Percentiles rank a stretch among this genome's conserved stretches.
These are phyloP conservation scores for Bipolaris cookei DNA, from an alignment of 2,329 filamentous ascomycete species.

Conservation along the genomic window DNA sequence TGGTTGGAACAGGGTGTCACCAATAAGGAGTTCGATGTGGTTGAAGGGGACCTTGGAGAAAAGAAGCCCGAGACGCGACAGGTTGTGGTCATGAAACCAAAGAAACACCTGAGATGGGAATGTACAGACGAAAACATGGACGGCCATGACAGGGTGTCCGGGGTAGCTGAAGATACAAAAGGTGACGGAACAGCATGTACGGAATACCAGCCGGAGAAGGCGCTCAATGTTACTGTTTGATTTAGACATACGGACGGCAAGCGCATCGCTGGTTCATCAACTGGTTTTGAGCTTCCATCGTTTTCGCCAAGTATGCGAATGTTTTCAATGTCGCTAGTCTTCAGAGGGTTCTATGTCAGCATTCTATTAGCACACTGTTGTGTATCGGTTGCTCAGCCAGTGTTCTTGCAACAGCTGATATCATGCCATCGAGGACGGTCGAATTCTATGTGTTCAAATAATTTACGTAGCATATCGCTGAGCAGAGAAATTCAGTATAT, in stretches of 20 bases:
- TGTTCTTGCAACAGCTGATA: neutral
- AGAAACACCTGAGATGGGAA: slow-evolving; percentile 13
- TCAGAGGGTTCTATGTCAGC: neutral
- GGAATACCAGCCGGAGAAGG: neutral
- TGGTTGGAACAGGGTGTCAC: slow-evolving; percentile 25
- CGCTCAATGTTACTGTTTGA: neutral
- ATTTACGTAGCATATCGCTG: no score
- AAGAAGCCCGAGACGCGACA: slow-evolving; percentile 7
- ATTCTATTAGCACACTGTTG: neutral
- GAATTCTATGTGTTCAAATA: no score
- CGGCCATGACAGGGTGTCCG: neutral
- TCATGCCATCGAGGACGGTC: neutral
- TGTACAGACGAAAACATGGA: slow-evolving; percentile 1
- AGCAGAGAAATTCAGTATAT: neutral
- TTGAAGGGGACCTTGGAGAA: slow-evolving; percentile 11
- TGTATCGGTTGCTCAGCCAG: neutral
- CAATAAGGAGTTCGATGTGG: slow-evolving; percentile 1
- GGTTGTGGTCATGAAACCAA: neutral
- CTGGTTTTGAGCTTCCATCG: neutral
- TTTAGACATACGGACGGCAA: neutral
- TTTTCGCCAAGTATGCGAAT: neutral
- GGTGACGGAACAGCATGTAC: neutral
- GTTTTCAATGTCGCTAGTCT: neutral
- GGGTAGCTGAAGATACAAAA: neutral
- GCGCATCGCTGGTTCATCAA: neutral